Evolutionary conservation across 768 basidiomycete genomes (phyloP).

Genomic region (Lyophyllum decastes): DNA sequence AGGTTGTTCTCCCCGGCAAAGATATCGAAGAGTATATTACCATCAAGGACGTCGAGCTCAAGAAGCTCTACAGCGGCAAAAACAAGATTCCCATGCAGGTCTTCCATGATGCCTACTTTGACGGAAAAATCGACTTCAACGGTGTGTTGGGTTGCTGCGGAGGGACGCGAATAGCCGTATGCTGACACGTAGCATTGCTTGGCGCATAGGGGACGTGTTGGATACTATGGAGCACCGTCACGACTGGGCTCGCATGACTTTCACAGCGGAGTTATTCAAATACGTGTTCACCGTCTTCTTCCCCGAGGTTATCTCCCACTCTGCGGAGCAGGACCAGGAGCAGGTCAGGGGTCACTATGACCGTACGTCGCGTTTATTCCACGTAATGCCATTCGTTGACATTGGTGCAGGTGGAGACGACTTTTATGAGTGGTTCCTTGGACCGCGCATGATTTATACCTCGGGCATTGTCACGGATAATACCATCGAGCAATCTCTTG

Average conservation of each 20-base stretch:
- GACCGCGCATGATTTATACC: slow-evolving; percentile 97
- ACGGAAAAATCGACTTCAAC: slow-evolving; percentile 94
- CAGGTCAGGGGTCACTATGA: slow-evolving; percentile 97
- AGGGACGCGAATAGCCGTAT: neutral
- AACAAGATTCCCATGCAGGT: slow-evolving; percentile 97
- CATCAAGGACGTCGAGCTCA: slow-evolving; percentile 83
- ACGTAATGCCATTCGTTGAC: neutral
- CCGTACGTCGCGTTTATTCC: slow-evolving; percentile 47
- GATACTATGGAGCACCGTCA: slow-evolving; percentile 93
- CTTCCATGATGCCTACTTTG: slow-evolving; percentile 97
- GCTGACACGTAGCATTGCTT: slow-evolving; percentile 5
- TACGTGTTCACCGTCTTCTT: slow-evolving; percentile 86
- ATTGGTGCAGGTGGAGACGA: slow-evolving; percentile 76
- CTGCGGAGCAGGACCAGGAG: slow-evolving; percentile 89
- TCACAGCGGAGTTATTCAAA: slow-evolving; percentile 91
- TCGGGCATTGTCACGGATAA: slow-evolving; percentile 83
- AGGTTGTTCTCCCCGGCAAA: slow-evolving; percentile 81
- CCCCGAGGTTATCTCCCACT: slow-evolving; percentile 93
- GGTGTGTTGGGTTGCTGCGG: slow-evolving; percentile 46
- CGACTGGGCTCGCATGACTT: slow-evolving; percentile 92
- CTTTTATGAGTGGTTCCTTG: slow-evolving; percentile 96
- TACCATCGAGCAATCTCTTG: slow-evolving; percentile 76
- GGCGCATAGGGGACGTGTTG: slow-evolving; percentile 77
- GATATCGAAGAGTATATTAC: slow-evolving; percentile 89
- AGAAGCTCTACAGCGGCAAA: slow-evolving; percentile 75